These are phyloP conservation scores for Saccharomyces hybrid DNA, from an alignment of 1,139 yeast genomes.

Conservation along the genomic window DNA sequence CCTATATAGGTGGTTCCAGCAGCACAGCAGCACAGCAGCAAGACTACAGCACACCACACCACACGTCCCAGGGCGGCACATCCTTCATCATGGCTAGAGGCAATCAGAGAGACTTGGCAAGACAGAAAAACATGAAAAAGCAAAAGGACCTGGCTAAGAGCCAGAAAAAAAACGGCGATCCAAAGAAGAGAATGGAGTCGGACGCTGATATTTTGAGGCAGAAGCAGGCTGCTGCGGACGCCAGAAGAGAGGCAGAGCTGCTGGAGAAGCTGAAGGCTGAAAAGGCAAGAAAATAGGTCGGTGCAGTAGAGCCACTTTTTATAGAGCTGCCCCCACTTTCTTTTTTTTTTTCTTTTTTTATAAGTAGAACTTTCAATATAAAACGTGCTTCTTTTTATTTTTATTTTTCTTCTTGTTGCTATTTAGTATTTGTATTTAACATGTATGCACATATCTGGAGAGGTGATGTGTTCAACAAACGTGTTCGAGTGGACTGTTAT, in stretches of 20 bases:
- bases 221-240: conserved; percentile 79
- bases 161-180: conserved; percentile 73
- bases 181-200: conserved; percentile 70
- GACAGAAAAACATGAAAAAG: conserved; percentile 81
- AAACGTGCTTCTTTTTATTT: neutral
- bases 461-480: conserved; percentile 44
- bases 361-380: neutral
- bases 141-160: conserved; percentile 52
- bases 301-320: neutral
- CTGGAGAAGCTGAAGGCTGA: conserved; percentile 18
- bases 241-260: conserved; percentile 44
- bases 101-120: conserved; percentile 89
- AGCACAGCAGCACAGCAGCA: neutral
- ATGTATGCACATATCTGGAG: neutral
- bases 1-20: neutral
- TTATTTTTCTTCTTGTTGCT: neutral
- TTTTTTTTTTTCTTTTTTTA: neutral
- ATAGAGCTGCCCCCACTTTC: neutral
- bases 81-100: conserved; percentile 73
- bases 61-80: neutral
- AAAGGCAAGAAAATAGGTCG: conserved; percentile 10
- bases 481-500: conserved; percentile 44
- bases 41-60: neutral
- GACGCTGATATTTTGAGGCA: conserved; percentile 85
- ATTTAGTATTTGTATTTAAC: neutral